Evolutionary conservation across 208 protist genomes (phyloP).

Genomic region (Leptomonas pyrrhocoris): DNA sequence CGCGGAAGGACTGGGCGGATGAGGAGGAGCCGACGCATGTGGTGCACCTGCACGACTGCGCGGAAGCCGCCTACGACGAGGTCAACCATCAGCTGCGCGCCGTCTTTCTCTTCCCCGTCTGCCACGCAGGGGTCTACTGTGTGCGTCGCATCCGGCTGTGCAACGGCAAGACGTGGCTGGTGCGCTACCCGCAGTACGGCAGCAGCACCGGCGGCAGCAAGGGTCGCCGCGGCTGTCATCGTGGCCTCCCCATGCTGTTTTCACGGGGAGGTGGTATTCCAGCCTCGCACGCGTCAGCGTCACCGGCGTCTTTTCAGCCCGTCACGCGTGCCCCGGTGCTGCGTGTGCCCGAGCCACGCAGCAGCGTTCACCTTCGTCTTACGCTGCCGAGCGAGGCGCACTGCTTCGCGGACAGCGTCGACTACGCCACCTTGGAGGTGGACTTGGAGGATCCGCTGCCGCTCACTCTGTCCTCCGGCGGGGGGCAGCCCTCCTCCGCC

Average conservation of each 20-base stretch:
- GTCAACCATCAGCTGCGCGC: conserved; percentile 34
- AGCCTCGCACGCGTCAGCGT: not conserved
- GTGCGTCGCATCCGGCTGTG: conserved; percentile 52
- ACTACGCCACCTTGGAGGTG: conserved; percentile 59
- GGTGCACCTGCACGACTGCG: conserved; percentile 37
- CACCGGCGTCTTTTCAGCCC: conserved; percentile 15
- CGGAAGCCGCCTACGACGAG: conserved; percentile 35
- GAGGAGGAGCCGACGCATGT: conserved; percentile 64
- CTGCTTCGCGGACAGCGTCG: conserved; percentile 69
- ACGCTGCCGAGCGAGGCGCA: conserved; percentile 48
- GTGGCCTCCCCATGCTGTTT: not conserved
- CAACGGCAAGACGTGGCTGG: conserved; percentile 46
- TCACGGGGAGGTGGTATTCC: not conserved
- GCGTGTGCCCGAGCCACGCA: conserved; percentile 57
- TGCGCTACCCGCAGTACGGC: conserved; percentile 33
- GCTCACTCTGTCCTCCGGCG: conserved; percentile 3
- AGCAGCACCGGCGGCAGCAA: not conserved
- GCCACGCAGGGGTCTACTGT: conserved; percentile 70
- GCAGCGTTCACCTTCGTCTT: conserved; percentile 53
- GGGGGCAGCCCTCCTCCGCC: not conserved
- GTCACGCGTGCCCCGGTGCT: conserved; percentile 21
- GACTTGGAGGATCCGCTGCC: conserved; percentile 47
- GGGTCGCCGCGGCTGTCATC: not conserved
- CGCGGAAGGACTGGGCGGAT: conserved; percentile 73
- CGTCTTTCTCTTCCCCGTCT: conserved; percentile 50